These are phyloP conservation scores for Paspalum notatum DNA, from an alignment of 176 grass and related monocot species.

Conservation along the genomic window DNA sequence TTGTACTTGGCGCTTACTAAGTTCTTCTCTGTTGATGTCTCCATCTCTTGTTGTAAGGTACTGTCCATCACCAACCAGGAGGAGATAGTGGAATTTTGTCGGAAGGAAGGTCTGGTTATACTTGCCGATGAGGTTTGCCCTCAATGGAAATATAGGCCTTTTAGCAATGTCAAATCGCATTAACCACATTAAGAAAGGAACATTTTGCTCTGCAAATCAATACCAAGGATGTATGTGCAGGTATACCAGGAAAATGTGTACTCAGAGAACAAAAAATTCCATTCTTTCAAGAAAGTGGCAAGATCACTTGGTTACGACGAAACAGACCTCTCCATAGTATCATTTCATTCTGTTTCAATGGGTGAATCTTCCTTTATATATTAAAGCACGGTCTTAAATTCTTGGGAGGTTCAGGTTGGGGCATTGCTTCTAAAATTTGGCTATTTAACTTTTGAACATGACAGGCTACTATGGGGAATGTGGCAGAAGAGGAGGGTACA, in stretches of 20 bases:
- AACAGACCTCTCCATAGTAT: conserved; percentile 56
- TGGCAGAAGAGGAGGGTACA: conserved; percentile 86
- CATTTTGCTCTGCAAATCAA: not conserved
- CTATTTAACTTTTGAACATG: conserved; percentile 17
- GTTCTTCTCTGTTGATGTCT: conserved; percentile 27
- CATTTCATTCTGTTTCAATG: conserved; percentile 68
- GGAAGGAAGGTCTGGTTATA: conserved; percentile 77
- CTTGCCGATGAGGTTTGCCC: conserved; percentile 71
- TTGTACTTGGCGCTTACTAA: not conserved
- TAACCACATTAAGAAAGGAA: not conserved
- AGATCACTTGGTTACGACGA: conserved; percentile 63
- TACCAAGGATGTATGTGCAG: conserved; percentile 29
- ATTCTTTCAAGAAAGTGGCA: conserved; percentile 78
- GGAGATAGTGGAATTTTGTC: conserved; percentile 72
- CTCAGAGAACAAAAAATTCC: conserved; percentile 55
- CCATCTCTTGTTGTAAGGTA: conserved; percentile 50
- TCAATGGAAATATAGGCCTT: not conserved
- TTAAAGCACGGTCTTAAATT: not conserved
- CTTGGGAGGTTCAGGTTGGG: not conserved
- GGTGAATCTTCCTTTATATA: conserved; percentile 42
- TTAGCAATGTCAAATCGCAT: conserved; percentile 22
- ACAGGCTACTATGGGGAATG: conserved; percentile 78
- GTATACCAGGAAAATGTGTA: conserved; percentile 83
- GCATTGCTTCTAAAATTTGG: not conserved
- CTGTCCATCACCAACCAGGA: conserved; percentile 60